These are phyloP conservation scores for Paramecium octaurelia DNA, from an alignment of 73 alveolate species.

Conservation along the genomic window DNA sequence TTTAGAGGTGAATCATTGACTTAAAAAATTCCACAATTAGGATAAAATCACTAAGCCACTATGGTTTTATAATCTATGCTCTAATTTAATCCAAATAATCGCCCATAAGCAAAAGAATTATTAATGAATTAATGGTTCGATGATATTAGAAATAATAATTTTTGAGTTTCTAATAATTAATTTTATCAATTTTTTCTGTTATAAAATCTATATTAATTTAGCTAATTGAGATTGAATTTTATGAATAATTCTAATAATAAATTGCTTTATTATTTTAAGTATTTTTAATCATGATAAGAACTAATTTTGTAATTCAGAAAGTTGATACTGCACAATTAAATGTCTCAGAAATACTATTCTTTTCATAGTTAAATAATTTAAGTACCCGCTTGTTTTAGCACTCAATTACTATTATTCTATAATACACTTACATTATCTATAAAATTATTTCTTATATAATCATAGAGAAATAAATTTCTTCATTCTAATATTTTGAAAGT, in stretches of 20 bases:
- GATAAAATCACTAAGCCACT: background rate
- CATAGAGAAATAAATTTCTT: too few species aligned
- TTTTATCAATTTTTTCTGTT: background rate
- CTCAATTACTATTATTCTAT: too few species aligned
- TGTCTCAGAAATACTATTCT: too few species aligned
- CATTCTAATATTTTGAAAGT: too few species aligned
- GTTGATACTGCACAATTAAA: too few species aligned
- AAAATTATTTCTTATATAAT: too few species aligned
- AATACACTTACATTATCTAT: too few species aligned
- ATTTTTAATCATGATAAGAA: too few species aligned
- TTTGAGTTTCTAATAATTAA: background rate
- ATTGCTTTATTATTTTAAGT: too few species aligned
- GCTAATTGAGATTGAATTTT: background rate
- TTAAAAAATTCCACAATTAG: background rate
- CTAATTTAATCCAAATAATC: background rate
- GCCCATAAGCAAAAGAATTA: slow-evolving; percentile 38
- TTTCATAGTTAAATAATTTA: too few species aligned
- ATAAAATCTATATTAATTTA: background rate
- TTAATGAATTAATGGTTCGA: background rate
- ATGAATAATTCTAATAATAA: background rate
- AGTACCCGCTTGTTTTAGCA: too few species aligned
- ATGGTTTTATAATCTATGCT: background rate
- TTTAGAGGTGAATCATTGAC: background rate
- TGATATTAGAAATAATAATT: slow-evolving; percentile 18
- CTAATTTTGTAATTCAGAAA: too few species aligned